These are phyloP conservation scores for Datura wrightii DNA, from an alignment of 257 asterid species.

Conservation along the genomic window DNA sequence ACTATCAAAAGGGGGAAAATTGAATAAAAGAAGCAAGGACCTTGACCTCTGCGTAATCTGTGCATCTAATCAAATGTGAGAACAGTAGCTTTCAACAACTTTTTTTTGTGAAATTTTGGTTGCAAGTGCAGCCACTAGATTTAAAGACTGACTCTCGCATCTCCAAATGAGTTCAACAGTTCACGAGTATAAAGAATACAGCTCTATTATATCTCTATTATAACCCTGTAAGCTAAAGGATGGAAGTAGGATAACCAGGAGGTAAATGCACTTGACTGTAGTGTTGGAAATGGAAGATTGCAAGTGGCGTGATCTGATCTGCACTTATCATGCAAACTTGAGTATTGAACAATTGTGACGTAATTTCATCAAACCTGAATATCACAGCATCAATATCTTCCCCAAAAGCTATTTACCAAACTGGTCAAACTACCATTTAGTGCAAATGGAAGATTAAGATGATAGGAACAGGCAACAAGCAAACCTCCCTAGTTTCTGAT, in stretches of 20 bases:
- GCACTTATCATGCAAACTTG: background rate
- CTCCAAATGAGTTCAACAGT: background rate
- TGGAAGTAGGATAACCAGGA: background rate
- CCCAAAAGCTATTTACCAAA: background rate
- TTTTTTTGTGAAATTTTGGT: background rate
- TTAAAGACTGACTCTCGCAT: background rate
- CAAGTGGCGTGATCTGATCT: background rate
- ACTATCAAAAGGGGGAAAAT: background rate
- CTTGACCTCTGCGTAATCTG: background rate
- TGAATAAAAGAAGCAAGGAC: background rate
- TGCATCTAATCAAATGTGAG: background rate
- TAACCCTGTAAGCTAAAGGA: background rate
- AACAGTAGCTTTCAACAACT: constrained; percentile 10
- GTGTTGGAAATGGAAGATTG: constrained; percentile 5
- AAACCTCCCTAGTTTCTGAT: background rate
- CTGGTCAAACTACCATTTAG: background rate
- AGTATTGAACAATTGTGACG: background rate
- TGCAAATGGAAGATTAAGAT: background rate
- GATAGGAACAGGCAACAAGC: background rate
- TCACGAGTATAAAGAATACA: background rate
- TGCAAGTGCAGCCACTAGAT: background rate
- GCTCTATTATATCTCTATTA: background rate
- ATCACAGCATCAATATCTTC: background rate
- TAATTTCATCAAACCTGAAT: background rate
- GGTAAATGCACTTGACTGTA: background rate